Conservation (phyloP, 139 green algal species). For the Micromonas commoda region DNA sequence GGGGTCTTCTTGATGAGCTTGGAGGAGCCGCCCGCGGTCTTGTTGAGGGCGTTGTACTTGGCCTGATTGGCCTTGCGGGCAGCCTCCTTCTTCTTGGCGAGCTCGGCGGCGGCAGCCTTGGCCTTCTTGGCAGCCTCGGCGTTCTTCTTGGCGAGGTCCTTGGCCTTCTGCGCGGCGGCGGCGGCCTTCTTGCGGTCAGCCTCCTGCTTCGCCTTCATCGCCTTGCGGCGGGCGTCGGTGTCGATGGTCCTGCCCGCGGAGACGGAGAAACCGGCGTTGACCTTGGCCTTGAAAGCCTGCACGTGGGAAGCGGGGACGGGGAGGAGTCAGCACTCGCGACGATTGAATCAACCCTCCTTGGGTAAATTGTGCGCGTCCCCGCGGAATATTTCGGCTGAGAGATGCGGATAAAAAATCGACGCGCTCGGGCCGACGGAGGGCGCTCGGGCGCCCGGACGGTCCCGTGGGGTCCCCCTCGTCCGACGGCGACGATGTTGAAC, state of each 20-base stretch:
- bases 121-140: neutral
- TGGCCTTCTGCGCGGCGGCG: too few species aligned
- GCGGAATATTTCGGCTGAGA: too few species aligned
- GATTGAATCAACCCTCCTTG: neutral
- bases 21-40: neutral
- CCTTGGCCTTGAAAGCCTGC: neutral
- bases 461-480: too few species aligned
- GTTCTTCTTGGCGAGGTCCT: neutral
- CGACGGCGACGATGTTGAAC: too few species aligned
- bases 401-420: too few species aligned
- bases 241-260: neutral
- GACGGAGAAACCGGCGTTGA: neutral
- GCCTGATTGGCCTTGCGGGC: neutral
- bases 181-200: neutral
- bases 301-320: neutral
- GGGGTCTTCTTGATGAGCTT: neutral
- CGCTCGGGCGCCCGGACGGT: too few species aligned
- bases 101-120: neutral
- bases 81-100: neutral
- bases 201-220: neutral
- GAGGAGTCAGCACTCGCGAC: neutral
- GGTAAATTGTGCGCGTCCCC: too few species aligned
- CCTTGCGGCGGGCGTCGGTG: neutral
- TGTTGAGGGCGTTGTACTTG: neutral
- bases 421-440: too few species aligned